Conservation (phyloP, 768 basidiomycete species). For the Mycena vitilis region DNA sequence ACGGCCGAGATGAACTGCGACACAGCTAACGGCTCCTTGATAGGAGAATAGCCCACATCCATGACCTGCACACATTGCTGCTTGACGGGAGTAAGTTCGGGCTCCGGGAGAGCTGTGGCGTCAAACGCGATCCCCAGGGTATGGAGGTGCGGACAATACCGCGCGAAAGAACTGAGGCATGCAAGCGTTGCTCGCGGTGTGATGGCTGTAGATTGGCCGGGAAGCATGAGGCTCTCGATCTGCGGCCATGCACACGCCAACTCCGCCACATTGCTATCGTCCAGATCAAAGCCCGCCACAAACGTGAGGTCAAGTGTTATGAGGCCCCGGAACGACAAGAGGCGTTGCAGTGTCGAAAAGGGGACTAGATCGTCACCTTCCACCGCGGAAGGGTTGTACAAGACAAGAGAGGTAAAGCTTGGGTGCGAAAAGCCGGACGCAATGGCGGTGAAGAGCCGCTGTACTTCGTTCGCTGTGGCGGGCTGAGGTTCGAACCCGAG, state of each 20-base stretch:
- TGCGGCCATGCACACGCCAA: constrained; percentile 2
- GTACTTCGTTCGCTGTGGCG: not conserved
- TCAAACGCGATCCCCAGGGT: not conserved
- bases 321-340: not conserved
- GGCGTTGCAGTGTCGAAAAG: not conserved
- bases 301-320: not conserved
- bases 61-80: not conserved
- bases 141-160: not conserved
- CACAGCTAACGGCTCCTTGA: not conserved
- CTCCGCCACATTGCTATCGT: not conserved
- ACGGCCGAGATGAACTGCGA: not conserved
- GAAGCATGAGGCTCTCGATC: not conserved
- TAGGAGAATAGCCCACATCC: not conserved
- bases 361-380: not conserved
- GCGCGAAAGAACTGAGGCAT: not conserved
- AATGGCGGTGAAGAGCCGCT: not conserved
- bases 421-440: not conserved
- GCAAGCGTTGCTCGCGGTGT: constrained; percentile 1
- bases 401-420: not conserved
- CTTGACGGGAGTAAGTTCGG: not conserved
- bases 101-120: not conserved
- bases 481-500: not conserved
- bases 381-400: not conserved
- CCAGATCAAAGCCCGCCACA: not conserved
- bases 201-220: not conserved